Conservation (phyloP, 2,329 filamentous ascomycete genomes). For the Claviceps citrina region DNA sequence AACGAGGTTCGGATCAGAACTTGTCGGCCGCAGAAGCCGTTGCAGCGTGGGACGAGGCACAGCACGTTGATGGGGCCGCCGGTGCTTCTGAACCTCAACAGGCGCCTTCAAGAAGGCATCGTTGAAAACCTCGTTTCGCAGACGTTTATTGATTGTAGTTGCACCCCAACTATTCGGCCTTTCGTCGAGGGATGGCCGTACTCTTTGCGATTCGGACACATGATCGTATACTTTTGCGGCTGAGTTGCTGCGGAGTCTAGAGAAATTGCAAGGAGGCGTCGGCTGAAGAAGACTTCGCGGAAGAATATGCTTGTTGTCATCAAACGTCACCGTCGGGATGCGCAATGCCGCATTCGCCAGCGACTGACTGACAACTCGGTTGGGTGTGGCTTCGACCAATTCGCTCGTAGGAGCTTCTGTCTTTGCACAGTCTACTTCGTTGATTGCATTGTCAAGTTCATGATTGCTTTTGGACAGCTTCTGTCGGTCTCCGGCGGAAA, state of each 20-base stretch:
- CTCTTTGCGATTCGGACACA: conserved; percentile 6
- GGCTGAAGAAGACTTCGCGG: conserved; percentile 67
- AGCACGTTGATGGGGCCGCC: conserved; percentile 51
- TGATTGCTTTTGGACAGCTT: conserved; percentile 17
- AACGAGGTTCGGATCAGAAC: conserved; percentile 27
- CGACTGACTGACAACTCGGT: conserved; percentile 53
- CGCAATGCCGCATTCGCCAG: conserved; percentile 48
- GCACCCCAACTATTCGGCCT: conserved; percentile 67
- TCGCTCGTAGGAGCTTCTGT: conserved; percentile 8
- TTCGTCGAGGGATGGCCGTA: conserved; percentile 32
- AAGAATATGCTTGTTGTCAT: conserved; percentile 87
- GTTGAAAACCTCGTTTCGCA: conserved; percentile 82
- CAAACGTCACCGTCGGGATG: conserved; percentile 80
- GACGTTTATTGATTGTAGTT: conserved; percentile 73
- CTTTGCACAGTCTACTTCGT: background rate
- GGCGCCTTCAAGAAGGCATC: conserved; percentile 80
- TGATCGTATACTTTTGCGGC: conserved; percentile 12
- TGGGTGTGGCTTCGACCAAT: conserved; percentile 8
- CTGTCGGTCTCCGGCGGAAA: conserved; percentile 20
- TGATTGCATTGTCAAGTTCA: background rate
- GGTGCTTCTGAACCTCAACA: conserved; percentile 65
- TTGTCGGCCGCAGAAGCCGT: conserved; percentile 28
- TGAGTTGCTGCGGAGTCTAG: conserved; percentile 20
- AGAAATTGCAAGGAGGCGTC: conserved; percentile 23
- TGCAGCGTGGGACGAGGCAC: conserved; percentile 40